These are phyloP conservation scores for Penicillium sp. DNA, from an alignment of 2,329 filamentous ascomycete species.

Conservation along the genomic window DNA sequence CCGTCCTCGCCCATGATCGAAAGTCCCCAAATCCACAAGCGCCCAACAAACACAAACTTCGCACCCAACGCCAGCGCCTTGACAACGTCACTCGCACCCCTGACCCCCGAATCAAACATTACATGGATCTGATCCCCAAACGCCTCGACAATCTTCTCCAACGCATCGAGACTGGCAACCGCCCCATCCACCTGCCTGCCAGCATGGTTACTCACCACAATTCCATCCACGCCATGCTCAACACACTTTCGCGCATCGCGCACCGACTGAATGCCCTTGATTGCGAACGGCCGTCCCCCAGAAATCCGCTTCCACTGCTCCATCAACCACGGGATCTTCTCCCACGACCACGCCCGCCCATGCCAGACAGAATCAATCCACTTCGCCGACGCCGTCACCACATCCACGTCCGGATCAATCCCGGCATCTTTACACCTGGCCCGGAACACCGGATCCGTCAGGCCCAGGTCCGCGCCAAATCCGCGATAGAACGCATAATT, in stretches of 20 bases:
- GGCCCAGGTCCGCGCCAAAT: slow-evolving; percentile 55
- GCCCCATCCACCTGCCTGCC: slow-evolving; percentile 41
- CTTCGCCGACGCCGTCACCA: slow-evolving; percentile 55
- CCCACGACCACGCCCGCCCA: slow-evolving; percentile 62
- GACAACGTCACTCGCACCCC: slow-evolving; percentile 38
- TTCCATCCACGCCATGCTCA: slow-evolving; percentile 53
- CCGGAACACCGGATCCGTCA: slow-evolving; percentile 60
- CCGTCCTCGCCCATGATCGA: too few species aligned
- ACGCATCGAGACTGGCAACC: slow-evolving; percentile 38
- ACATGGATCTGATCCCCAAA: slow-evolving; percentile 33
- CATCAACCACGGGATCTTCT: slow-evolving; percentile 64
- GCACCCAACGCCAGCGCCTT: slow-evolving; percentile 39
- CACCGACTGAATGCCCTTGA: slow-evolving; percentile 70
- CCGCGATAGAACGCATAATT: slow-evolving; percentile 65
- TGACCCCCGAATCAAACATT: slow-evolving; percentile 37
- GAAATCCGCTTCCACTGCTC: slow-evolving; percentile 55
- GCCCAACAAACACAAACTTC: slow-evolving; percentile 31
- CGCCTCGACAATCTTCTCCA: slow-evolving; percentile 28
- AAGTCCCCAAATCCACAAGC: slow-evolving; percentile 34
- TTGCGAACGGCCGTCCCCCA: slow-evolving; percentile 56
- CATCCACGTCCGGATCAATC: slow-evolving; percentile 53
- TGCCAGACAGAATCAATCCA: slow-evolving; percentile 68
- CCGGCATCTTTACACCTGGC: slow-evolving; percentile 50
- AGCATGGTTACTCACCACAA: slow-evolving; percentile 42
- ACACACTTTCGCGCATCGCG: slow-evolving; percentile 61